phyloP scores from a whole-genome alignment of 345 rosid species.

The Odontarrhena argentea region DNA sequence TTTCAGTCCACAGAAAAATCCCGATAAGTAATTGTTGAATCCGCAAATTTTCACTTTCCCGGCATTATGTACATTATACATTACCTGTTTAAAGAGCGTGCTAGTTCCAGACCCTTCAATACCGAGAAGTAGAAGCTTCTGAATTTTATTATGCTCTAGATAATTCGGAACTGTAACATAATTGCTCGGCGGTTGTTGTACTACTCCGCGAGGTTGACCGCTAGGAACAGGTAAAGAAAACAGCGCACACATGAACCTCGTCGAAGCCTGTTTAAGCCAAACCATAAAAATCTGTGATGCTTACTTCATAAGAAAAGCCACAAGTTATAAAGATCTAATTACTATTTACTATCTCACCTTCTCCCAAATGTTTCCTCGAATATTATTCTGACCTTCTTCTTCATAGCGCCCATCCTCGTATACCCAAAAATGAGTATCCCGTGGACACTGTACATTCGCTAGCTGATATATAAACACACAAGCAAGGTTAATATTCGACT shows the following conservation, averaged over 20 bases:
- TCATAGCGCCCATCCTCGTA: conserved; percentile 92
- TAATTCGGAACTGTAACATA: conserved; percentile 74
- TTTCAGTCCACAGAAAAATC: conserved; percentile 18
- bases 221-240: conserved; percentile 90
- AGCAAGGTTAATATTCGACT: neutral
- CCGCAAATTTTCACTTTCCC: conserved; percentile 4
- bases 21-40: conserved; percentile 19
- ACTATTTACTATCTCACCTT: conserved; percentile 49
- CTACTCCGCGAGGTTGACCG: conserved; percentile 65
- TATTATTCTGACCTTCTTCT: conserved; percentile 96
- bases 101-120: conserved; percentile 93
- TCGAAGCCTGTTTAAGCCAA: conserved; percentile 74
- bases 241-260: conserved; percentile 75
- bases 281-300: conserved; percentile 20
- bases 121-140: conserved; percentile 89
- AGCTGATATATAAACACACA: conserved; percentile 55
- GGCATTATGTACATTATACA: conserved; percentile 7
- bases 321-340: neutral
- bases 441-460: conserved; percentile 81
- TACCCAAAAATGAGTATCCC: conserved; percentile 91
- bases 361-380: conserved; percentile 88
- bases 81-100: conserved; percentile 95
- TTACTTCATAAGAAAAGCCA: conserved; percentile 4
- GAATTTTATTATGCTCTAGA: conserved; percentile 73
- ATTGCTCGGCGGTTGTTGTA: conserved; percentile 81